A percentile compares a stretch with the other conserved stretches of the same genome.
These are phyloP conservation scores for Cyberlindnera saturnus DNA, from an alignment of 805 yeast species.

Conservation along the genomic window DNA sequence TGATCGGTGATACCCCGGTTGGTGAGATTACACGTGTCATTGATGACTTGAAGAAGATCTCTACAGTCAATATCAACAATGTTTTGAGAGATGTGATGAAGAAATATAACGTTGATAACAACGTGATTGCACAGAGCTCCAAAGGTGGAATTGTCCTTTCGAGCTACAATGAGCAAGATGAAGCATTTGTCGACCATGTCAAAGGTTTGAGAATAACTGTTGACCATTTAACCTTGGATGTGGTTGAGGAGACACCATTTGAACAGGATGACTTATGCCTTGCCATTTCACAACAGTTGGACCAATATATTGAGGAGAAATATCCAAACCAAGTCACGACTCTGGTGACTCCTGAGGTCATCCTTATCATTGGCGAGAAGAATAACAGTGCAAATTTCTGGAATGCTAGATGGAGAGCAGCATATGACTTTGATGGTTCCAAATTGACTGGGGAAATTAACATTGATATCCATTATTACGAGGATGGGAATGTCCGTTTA, in stretches of 20 bases:
- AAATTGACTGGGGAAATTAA: slow-evolving; percentile 46
- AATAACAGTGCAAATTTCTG: slow-evolving; percentile 73
- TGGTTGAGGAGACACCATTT: slow-evolving; percentile 46
- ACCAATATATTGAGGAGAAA: slow-evolving; percentile 52
- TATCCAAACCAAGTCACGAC: slow-evolving; percentile 56
- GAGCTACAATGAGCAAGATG: slow-evolving; percentile 40
- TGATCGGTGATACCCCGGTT: slow-evolving; percentile 11
- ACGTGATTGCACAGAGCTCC: slow-evolving; percentile 28
- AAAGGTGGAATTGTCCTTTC: slow-evolving; percentile 28
- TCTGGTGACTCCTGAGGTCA: slow-evolving; percentile 24
- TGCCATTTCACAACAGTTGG: slow-evolving; percentile 16
- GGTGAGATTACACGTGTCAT: slow-evolving; percentile 24
- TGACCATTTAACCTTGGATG: slow-evolving; percentile 44
- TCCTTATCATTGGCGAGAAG: slow-evolving; percentile 62
- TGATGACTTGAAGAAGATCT: slow-evolving; percentile 39
- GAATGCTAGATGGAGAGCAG: slow-evolving; percentile 84
- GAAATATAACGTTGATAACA: slow-evolving; percentile 35
- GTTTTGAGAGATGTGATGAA: slow-evolving; percentile 32
- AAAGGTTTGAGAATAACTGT: slow-evolving; percentile 47
- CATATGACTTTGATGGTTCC: slow-evolving; percentile 38
- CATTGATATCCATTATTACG: slow-evolving; percentile 86
- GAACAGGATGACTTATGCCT: slow-evolving; percentile 18
- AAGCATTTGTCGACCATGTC: slow-evolving; percentile 49
- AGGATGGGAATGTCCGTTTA: slow-evolving; percentile 91
- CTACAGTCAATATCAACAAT: slow-evolving; percentile 32